Evolutionary conservation across 1,284 basidiomycete species (phyloP).

Genomic region (Microbotryum saponariae): DNA sequence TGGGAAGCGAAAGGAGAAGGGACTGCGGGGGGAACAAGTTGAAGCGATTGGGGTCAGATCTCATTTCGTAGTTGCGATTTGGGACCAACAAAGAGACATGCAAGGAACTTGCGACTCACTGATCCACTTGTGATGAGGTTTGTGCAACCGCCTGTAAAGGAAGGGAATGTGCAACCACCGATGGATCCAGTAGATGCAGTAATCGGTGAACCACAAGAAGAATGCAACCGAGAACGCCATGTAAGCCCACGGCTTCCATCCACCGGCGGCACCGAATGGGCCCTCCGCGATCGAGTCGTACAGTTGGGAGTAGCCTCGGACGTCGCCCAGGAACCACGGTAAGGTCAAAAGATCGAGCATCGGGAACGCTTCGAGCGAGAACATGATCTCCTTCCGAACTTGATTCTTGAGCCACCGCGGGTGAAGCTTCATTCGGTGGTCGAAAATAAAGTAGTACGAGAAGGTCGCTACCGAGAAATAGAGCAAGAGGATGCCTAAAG

Average conservation of each 20-base stretch:
- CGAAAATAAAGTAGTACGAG: slow-evolving; percentile 83
- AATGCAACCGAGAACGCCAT: slow-evolving; percentile 39
- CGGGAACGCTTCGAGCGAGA: slow-evolving; percentile 70
- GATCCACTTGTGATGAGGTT: slow-evolving; percentile 96
- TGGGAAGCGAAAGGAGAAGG: slow-evolving; percentile 95
- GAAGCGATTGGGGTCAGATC: not conserved
- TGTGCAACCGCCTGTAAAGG: slow-evolving; percentile 64
- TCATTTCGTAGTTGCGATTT: slow-evolving; percentile 9
- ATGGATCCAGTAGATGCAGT: slow-evolving; percentile 88
- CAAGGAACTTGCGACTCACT: slow-evolving; percentile 50
- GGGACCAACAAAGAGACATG: not conserved
- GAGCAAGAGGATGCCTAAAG: slow-evolving; percentile 37
- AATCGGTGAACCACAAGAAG: slow-evolving; percentile 87
- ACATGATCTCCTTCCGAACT: slow-evolving; percentile 70
- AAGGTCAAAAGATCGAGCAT: slow-evolving; percentile 59
- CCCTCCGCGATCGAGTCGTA: slow-evolving; percentile 65
- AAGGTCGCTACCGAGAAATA: slow-evolving; percentile 77
- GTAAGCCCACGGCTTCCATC: slow-evolving; percentile 42
- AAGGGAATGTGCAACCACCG: slow-evolving; percentile 78
- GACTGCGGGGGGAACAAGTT: slow-evolving; percentile 49
- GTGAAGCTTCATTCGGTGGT: slow-evolving; percentile 88
- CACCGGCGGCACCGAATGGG: slow-evolving; percentile 48
- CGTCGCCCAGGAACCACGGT: slow-evolving; percentile 90
- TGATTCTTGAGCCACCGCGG: slow-evolving; percentile 88
- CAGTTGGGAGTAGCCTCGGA: slow-evolving; percentile 71